Evolutionary conservation across 495 filamentous ascomycete species (phyloP).

Genomic region (Penicillium paradoxum): DNA sequence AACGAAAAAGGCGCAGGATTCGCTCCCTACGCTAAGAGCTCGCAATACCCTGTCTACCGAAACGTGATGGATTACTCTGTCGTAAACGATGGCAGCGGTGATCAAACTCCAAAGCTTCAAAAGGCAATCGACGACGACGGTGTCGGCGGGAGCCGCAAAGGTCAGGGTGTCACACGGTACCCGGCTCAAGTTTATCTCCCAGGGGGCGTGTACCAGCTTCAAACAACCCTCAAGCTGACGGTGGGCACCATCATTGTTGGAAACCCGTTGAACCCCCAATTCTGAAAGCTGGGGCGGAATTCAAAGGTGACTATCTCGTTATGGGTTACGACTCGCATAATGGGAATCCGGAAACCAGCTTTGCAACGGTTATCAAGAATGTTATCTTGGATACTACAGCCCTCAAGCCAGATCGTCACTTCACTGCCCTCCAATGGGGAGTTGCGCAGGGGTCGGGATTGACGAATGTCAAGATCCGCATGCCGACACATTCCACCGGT

Average conservation of each 20-base stretch:
- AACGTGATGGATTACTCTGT: constrained; percentile 53
- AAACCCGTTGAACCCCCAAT: constrained; percentile 35
- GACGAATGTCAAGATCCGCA: constrained; percentile 68
- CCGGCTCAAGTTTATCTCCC: constrained; percentile 50
- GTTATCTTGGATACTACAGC: constrained; percentile 38
- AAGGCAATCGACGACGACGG: constrained; percentile 36
- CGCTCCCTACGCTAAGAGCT: constrained; percentile 35
- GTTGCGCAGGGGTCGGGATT: constrained; percentile 65
- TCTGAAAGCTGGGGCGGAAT: constrained; percentile 29
- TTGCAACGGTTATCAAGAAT: constrained; percentile 41
- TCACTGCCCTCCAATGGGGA: constrained; percentile 56
- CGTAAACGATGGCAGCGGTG: constrained; percentile 38
- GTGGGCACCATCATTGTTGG: constrained; percentile 45
- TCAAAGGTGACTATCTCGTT: constrained; percentile 28
- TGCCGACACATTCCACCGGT: constrained; percentile 49
- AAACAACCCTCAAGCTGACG: constrained; percentile 34
- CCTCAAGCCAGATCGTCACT: constrained; percentile 17
- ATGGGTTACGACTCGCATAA: constrained; percentile 31
- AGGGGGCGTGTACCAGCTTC: constrained; percentile 40
- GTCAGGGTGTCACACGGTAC: constrained; percentile 40
- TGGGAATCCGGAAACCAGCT: constrained; percentile 36
- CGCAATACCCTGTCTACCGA: constrained; percentile 50
- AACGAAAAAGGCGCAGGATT: constrained; percentile 26
- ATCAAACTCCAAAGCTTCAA: constrained; percentile 42
- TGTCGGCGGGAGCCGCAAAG: constrained; percentile 30